Evolutionary conservation across 805 yeast genomes (phyloP), one percentile per base, ranked within the genome.

Genomic region (Phaffomyces antillensis): DNA sequence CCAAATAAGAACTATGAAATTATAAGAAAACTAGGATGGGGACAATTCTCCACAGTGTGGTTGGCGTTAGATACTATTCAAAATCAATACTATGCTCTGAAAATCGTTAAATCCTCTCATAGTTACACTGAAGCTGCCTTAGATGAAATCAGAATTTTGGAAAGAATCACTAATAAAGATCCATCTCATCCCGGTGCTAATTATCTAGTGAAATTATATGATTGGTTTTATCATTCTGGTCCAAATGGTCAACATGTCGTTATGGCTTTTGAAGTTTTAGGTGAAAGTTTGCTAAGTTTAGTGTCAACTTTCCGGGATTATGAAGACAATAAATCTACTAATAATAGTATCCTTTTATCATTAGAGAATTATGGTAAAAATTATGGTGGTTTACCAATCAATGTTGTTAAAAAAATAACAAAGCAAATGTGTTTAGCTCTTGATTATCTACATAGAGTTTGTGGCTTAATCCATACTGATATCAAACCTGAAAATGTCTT

Each of bases 21-120:
- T 24, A 65, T 76, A 18, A 63, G 84, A 26, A 80, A 80, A 58
- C 63, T 81, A 9, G 87, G 87, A 3, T 79, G 84, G 84, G 86
- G 87, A 32, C 84, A 80, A 55, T 81, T 81, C 53, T 76, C 83
- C 35, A 79, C 86, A 2, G 86, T 81, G n/a, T 81, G 86, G 86
- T 60, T 81, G 26, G 83, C 83, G 1, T 61, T 58, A 41, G 75
- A 73, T 42, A 50, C 60, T 2, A 44, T 51, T 3, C 37, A 54
- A 15, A 64, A 65, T 16, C 56, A 66, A 26, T 81, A 77, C 53
- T 83, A 77, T 46, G 86, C 86, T 20, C 67, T 81, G 52, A 81
- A 81, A 55, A 74, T 81, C 49, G 83, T 80, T 17, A 69, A 79
- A 49, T 71, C 81, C 2, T 70, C 75, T 25, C 60, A 66, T 32